phyloP scores from a whole-genome alignment of 768 basidiomycete species.

The Trametes villosa region DNA sequence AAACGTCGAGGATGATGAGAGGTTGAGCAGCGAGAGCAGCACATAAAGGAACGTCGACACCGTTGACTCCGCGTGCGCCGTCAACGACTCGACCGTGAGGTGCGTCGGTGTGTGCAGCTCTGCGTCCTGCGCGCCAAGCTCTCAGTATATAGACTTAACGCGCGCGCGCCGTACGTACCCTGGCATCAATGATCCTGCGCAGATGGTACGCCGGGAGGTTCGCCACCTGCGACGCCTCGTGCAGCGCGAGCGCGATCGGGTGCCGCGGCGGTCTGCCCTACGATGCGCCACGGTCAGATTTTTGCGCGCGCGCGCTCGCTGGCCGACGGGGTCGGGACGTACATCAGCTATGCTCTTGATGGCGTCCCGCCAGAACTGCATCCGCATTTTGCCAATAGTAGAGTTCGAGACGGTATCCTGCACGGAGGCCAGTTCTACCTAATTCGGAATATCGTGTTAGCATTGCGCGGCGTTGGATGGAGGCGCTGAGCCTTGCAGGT shows the following conservation, averaged over 20 bases:
- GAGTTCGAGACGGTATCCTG: conserved; percentile 77
- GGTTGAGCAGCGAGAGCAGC: conserved; percentile 65
- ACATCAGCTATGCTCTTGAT: conserved; percentile 71
- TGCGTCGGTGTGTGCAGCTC: conserved; percentile 62
- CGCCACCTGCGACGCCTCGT: conserved; percentile 53
- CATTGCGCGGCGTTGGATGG: not conserved
- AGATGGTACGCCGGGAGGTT: conserved; percentile 75
- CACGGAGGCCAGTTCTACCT: conserved; percentile 79
- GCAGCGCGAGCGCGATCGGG: conserved; percentile 77
- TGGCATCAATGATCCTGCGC: conserved; percentile 82
- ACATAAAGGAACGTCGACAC: conserved; percentile 80
- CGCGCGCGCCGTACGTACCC: conserved; percentile 52
- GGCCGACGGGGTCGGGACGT: conserved; percentile 29
- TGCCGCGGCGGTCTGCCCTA: conserved; percentile 80
- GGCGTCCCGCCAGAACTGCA: conserved; percentile 89
- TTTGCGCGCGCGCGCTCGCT: not conserved
- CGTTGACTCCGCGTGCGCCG: conserved; percentile 78
- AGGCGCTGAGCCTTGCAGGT: too few relatives aligned
- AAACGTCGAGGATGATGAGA: conserved; percentile 54
- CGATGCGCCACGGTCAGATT: conserved; percentile 26
- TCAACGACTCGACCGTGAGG: conserved; percentile 68
- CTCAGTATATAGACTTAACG: conserved; percentile 14
- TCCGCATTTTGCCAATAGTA: conserved; percentile 78
- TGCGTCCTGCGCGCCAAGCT: conserved; percentile 31
- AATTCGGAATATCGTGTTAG: not conserved